phyloP scores from a whole-genome alignment of 257 asterid species.

The Lycium barbarum region DNA sequence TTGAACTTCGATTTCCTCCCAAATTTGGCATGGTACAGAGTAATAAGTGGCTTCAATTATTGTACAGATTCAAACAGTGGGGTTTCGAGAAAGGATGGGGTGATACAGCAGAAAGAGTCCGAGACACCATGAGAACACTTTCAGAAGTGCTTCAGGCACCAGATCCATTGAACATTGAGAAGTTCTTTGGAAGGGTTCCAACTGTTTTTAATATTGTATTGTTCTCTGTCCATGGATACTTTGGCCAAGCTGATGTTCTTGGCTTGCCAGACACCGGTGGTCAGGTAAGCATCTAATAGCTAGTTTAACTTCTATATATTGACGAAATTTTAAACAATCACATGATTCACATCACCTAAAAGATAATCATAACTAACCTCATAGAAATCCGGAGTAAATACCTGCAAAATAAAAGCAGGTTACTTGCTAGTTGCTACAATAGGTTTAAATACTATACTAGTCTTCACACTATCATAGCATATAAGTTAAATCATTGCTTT shows the following conservation, averaged over 20 bases:
- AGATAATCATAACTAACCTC: neutral
- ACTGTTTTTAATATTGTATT: slow-evolving; percentile 74
- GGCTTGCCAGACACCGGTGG: slow-evolving; percentile 99
- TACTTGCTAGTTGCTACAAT: neutral
- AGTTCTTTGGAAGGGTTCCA: slow-evolving; percentile 80
- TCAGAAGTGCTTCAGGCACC: slow-evolving; percentile 90
- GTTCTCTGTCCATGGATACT: slow-evolving; percentile 86
- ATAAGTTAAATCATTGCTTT: neutral
- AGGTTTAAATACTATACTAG: neutral
- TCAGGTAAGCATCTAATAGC: slow-evolving; percentile 55
- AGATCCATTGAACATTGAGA: slow-evolving; percentile 65
- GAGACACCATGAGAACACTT: slow-evolving; percentile 72
- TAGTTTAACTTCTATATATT: neutral
- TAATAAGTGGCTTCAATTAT: slow-evolving; percentile 14
- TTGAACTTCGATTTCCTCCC: slow-evolving; percentile 13
- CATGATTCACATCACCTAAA: neutral
- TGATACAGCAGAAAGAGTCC: slow-evolving; percentile 76
- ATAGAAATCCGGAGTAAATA: neutral
- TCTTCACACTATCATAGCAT: neutral
- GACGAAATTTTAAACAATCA: neutral
- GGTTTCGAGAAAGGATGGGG: slow-evolving; percentile 98
- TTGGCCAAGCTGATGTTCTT: slow-evolving; percentile 89
- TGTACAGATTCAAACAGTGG: slow-evolving; percentile 80
- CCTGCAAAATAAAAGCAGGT: neutral
- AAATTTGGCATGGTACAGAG: neutral